These are phyloP conservation scores for Pythium apleroticum DNA, from an alignment of 352 stramenopile species.

Conservation along the genomic window DNA sequence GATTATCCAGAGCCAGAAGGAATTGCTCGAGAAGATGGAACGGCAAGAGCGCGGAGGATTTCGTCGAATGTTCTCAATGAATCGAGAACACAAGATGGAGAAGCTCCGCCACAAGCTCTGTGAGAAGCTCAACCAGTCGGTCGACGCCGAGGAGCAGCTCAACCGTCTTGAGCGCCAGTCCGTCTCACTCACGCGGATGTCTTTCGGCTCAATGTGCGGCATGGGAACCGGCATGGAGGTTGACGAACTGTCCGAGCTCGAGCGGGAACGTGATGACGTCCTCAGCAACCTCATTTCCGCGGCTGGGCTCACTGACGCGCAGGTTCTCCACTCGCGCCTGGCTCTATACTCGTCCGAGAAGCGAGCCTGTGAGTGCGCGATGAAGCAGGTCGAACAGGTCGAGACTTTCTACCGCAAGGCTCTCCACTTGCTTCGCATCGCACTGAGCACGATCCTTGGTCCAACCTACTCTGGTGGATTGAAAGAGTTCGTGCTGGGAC, in stretches of 20 bases:
- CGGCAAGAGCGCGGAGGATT: slow-evolving; percentile 62
- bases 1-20: slow-evolving; percentile 81
- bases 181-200: slow-evolving; percentile 57
- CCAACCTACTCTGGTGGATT: slow-evolving; percentile 70
- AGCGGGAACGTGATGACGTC: slow-evolving; percentile 75
- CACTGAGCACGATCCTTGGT: slow-evolving; percentile 68
- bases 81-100: slow-evolving; percentile 68
- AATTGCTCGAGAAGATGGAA: slow-evolving; percentile 82
- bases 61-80: slow-evolving; percentile 69
- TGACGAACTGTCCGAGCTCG: slow-evolving; percentile 60
- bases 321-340: slow-evolving; percentile 73
- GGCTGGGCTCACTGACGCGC: slow-evolving; percentile 56
- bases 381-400: slow-evolving; percentile 74
- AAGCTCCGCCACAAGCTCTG: slow-evolving; percentile 69
- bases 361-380: slow-evolving; percentile 68
- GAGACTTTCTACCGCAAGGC: slow-evolving; percentile 76
- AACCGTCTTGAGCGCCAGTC: slow-evolving; percentile 66
- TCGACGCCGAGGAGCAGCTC: slow-evolving; percentile 65
- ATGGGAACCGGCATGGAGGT: slow-evolving; percentile 18
- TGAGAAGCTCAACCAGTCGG: slow-evolving; percentile 71
- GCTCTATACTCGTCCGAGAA: slow-evolving; percentile 76
- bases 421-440: slow-evolving; percentile 65
- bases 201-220: slow-evolving; percentile 33
- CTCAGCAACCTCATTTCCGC: slow-evolving; percentile 61
- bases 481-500: slow-evolving; percentile 70